Percentiles rank a stretch among this genome's conserved stretches.
Conservation (phyloP, 345 rosid genomes). For the Mallotus nudiflorus region DNA sequence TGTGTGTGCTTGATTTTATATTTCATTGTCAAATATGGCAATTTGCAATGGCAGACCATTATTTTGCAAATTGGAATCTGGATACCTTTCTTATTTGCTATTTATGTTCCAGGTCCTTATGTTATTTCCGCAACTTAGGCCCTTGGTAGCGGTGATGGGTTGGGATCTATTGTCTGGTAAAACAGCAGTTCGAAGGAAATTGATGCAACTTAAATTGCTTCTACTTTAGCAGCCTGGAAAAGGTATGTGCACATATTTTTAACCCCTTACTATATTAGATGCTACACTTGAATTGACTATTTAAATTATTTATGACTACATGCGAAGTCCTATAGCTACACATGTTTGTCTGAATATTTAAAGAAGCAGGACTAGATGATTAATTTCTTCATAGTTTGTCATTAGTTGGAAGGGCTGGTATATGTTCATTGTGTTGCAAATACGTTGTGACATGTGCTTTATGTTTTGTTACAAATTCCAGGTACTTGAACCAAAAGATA, state of each 20-base stretch:
- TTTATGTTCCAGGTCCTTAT: slow-evolving; percentile 55
- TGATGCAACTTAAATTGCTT: slow-evolving; percentile 83
- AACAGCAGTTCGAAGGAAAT: slow-evolving; percentile 61
- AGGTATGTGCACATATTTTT: slow-evolving; percentile 42
- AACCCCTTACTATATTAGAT: not conserved
- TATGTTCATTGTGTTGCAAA: too few species aligned
- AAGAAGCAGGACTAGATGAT: not conserved
- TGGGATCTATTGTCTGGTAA: slow-evolving; percentile 91
- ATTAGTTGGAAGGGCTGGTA: slow-evolving; percentile 1
- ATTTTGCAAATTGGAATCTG: not conserved
- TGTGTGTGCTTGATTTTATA: slow-evolving; percentile 50
- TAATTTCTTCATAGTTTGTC: not conserved
- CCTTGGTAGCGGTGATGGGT: slow-evolving; percentile 90
- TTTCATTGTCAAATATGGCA: slow-evolving; percentile 19
- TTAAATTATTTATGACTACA: not conserved
- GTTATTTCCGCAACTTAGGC: slow-evolving; percentile 74
- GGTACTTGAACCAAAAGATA: not conserved
- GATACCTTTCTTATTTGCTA: slow-evolving; percentile 22
- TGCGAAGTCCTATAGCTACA: not conserved
- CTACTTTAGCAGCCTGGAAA: slow-evolving; percentile 75
- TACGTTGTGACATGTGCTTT: not conserved
- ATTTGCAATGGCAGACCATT: slow-evolving; percentile 5
- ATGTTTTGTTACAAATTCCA: not conserved
- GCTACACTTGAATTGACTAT: not conserved
- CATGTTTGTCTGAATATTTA: not conserved